phyloP scores from a whole-genome alignment of 164 flowering plant species.

The Dillenia suffruticosa region DNA sequence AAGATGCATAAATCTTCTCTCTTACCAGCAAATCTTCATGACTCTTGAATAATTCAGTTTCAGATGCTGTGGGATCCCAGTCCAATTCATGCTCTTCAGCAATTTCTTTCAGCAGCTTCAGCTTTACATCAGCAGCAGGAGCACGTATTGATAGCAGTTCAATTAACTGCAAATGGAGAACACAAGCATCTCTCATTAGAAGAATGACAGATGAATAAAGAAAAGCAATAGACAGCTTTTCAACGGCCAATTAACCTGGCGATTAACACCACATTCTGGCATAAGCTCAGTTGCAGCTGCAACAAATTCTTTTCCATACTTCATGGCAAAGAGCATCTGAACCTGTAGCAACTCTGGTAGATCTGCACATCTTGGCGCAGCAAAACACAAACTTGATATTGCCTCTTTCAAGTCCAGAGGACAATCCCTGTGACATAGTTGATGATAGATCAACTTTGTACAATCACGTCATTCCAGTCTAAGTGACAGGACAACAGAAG shows the following conservation, averaged over 20 bases:
- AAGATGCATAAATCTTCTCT: neutral
- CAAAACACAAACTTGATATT: constrained; percentile 90
- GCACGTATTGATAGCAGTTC: constrained; percentile 87
- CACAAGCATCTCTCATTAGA: neutral
- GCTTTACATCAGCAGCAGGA: constrained; percentile 72
- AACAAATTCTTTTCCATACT: constrained; percentile 91
- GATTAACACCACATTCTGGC: constrained; percentile 96
- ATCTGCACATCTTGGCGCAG: constrained; percentile 98
- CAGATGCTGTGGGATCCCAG: constrained; percentile 87
- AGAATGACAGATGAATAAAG: neutral
- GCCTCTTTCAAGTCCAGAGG: constrained; percentile 97
- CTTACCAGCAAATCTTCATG: constrained; percentile 90
- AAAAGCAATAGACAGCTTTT: neutral
- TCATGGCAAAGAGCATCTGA: constrained; percentile 70
- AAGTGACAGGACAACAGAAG: no score
- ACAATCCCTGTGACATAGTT: constrained; percentile 66
- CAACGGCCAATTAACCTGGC: constrained; percentile 52
- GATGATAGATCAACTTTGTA: neutral
- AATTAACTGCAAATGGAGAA: constrained; percentile 47
- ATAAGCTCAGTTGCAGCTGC: constrained; percentile 84
- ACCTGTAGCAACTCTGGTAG: constrained; percentile 87
- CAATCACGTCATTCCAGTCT: no score
- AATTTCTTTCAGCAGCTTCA: constrained; percentile 87
- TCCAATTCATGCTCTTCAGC: constrained; percentile 89
- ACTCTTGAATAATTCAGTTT: constrained; percentile 64